Base-by-base conservation (phyloP, 257 asterid genomes). In the Jacaranda mimosifolia region DNA sequence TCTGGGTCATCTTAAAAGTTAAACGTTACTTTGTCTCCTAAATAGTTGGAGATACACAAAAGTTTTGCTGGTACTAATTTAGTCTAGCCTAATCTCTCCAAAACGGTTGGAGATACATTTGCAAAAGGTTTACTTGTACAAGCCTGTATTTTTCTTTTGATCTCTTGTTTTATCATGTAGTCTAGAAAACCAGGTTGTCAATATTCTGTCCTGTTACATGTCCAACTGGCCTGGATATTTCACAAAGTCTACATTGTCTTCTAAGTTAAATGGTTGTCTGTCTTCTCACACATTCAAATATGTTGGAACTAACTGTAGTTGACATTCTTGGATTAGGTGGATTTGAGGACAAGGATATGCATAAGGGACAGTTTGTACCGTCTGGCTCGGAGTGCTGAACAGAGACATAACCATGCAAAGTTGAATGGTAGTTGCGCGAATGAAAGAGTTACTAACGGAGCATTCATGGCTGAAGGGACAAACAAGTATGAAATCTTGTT, bases 351-450 rank as follows among this genome's bases (percentile, higher is more conserved):
- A 17, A 95, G 89, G 89, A 85, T 95, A 52, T 87, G 98, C 88
- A 90, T 95, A 86, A 87, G 98, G 85, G 99, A 95, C 83, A 87
- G 98, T 83, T 81, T 95, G 73, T 95, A 93, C 85, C 97, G 98
- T 79, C 87, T 93, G 79, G 99, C 99, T 39, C 83, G 83, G 80
- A 91, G 99, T 88, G 98, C 98, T 82, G 98, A 88, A 77, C 97
- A 89, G 56, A 90, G 99, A 63, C 96, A 91, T 71, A 86, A 85
- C 70, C 84, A 80, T 62, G 83, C 80, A 21, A 78, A 81, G 76
- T 32, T 78, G 63, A 73, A 79, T 68, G 71, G 64, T 63, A 59
- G 79, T 78, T 65, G 60, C 72, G 88, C 82, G 36, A 88, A 85
- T 64, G 87, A 85, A 74, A 80, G 84, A 83, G 92, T 77, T 73